phyloP scores from a whole-genome alignment of 192 early-diverging fungal species.

The Backusella sp. region DNA sequence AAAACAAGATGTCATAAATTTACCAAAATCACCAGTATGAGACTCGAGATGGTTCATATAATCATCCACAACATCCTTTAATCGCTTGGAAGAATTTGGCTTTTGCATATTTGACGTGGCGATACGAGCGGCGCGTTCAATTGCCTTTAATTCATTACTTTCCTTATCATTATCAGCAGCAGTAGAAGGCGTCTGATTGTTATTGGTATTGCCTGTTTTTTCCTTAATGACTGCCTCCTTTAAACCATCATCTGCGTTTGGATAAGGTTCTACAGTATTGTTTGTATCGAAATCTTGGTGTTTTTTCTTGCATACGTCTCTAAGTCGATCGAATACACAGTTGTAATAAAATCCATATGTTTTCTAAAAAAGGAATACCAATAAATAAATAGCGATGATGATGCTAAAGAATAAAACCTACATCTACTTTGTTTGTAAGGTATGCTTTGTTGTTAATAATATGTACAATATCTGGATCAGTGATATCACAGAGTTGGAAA shows the following conservation, averaged over 20 bases:
- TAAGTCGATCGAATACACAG: neutral
- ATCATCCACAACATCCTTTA: conserved; percentile 13
- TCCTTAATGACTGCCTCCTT: neutral
- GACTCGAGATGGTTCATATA: neutral
- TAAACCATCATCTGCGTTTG: neutral
- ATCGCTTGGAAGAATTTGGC: neutral
- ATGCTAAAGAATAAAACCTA: neutral
- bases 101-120: neutral
- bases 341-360: conserved; percentile 25
- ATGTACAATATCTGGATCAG: conserved; percentile 23
- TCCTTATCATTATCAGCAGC: neutral
- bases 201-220: neutral
- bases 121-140: neutral
- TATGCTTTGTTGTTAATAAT: conserved; percentile 26
- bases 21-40: neutral
- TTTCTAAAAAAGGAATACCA: conserved; percentile 10
- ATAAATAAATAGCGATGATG: neutral
- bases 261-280: neutral
- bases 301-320: neutral
- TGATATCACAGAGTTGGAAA: conserved; percentile 35
- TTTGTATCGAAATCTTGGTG: neutral
- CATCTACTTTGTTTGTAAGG: neutral
- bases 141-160: neutral
- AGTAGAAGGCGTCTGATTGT: no score
- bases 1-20: neutral